Evolutionary conservation across 31 red algal species (phyloP), one percentile per base, ranked within the genome.

Genomic region (Endocladia muricata): DNA sequence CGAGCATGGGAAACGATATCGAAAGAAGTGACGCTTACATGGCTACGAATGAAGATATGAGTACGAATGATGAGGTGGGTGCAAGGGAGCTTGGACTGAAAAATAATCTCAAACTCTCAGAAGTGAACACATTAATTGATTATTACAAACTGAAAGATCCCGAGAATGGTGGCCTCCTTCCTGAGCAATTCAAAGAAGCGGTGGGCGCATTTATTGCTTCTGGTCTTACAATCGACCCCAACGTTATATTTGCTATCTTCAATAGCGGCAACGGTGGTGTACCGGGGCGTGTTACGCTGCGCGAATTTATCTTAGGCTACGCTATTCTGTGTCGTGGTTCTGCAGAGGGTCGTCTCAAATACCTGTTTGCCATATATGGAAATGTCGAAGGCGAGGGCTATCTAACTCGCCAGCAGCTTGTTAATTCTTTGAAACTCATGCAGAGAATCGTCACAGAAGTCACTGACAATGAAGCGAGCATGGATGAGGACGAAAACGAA

Each of bases 241-340:
- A 65, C n/a, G 29, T 76, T 9, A 70, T 89, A 39, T 89, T 81
- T 48, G 76, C 67, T 47, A 89, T 89, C 51, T 89, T 89, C 61
- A 72, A 89, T 65, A 75, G 19, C 35, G 76, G 75, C 11, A 40
- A 80, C 9, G 83, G 32, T 41, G 83, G 62, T 2, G 52, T 78
- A 6, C 30, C 32, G 7, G 77, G 77, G 1, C 66, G 85, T 58
- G 77, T 89, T 30, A 81, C 85, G 13, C 36, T 89, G 51, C 85
- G 85, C 28, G 77, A 89, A 41, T 89, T 89, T 55, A 81, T 89
- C 34, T 59, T 80, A 29, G 85, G 85, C 4, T 89, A 89, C 62
- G 85, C 85, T 1, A 73, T 89, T 4, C 85, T 89, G 1, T 89
- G 85, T 69, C 66, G 77, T 31, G 85, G 85, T 8, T 74, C 76